Conservation (phyloP, 23 red algal genomes). For the Chondrus crispus region DNA sequence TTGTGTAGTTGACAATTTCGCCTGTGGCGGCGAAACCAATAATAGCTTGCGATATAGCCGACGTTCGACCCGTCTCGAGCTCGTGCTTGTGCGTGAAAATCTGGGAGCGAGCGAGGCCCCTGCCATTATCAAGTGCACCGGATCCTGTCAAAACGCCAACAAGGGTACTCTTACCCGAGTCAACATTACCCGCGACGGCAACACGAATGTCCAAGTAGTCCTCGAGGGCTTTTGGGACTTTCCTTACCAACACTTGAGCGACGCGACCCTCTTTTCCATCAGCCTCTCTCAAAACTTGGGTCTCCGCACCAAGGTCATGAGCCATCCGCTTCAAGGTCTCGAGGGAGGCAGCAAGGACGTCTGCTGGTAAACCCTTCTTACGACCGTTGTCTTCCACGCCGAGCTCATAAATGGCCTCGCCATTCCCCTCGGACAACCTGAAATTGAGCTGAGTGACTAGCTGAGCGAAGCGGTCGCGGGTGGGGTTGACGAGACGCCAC, state of each 20-base stretch:
- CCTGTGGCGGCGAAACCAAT: constrained; percentile 90
- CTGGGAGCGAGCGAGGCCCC: constrained; percentile 88
- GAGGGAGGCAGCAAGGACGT: constrained; percentile 68
- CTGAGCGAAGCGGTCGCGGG: constrained; percentile 83
- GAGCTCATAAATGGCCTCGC: constrained; percentile 93
- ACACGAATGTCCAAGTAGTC: constrained; percentile 93
- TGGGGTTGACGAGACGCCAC: constrained; percentile 78
- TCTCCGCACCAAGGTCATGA: constrained; percentile 82
- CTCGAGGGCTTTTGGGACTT: constrained; percentile 78
- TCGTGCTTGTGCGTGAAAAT: constrained; percentile 99
- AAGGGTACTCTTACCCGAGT: constrained; percentile 94
- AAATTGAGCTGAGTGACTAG: constrained; percentile 98
- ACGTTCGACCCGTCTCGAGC: constrained; percentile 93
- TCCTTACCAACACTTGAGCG: constrained; percentile 81
- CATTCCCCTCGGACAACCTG: constrained; percentile 84
- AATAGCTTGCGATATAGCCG: constrained; percentile 80
- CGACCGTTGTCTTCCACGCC: constrained; percentile 89
- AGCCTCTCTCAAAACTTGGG: constrained; percentile 56
- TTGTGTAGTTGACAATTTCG: constrained; percentile 94
- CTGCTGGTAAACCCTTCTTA: constrained; percentile 64
- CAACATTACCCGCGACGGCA: constrained; percentile 97
- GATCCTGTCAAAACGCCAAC: constrained; percentile 91
- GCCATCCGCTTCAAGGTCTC: constrained; percentile 85
- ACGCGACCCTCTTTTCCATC: constrained; percentile 80
- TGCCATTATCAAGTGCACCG: constrained; percentile 95